Evolutionary conservation across 2,329 filamentous ascomycete genomes (phyloP).

Genomic region (Parastagonospora nodorum): DNA sequence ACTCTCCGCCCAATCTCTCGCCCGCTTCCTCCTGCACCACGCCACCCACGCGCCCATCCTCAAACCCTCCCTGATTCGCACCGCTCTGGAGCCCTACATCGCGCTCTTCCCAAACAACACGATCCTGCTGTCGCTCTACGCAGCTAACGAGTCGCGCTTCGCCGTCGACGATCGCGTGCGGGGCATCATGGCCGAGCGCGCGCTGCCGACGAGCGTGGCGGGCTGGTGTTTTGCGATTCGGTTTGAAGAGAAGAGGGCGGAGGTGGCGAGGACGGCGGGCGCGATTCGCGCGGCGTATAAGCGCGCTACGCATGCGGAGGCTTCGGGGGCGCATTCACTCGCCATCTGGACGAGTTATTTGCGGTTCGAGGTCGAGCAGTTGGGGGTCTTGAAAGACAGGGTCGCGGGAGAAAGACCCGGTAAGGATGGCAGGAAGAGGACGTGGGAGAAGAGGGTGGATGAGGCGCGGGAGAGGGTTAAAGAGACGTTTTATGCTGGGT

Average conservation of each 20-base stretch:
- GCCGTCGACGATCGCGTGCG: slow-evolving; percentile 78
- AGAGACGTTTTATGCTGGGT: slow-evolving; percentile 60
- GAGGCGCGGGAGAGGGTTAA: slow-evolving; percentile 52
- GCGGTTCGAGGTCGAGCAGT: slow-evolving; percentile 34
- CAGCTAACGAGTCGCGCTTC: slow-evolving; percentile 74
- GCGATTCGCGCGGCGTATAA: slow-evolving; percentile 62
- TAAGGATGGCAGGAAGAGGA: slow-evolving; percentile 27
- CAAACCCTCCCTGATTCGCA: slow-evolving; percentile 68
- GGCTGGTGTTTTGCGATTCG: slow-evolving; percentile 61
- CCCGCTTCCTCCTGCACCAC: slow-evolving; percentile 70
- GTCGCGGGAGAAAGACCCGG: slow-evolving; percentile 11
- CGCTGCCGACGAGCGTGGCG: slow-evolving; percentile 49
- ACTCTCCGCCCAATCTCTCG: slow-evolving; percentile 69
- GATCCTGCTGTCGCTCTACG: slow-evolving; percentile 72
- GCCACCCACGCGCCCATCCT: slow-evolving; percentile 66
- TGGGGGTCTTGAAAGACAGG: slow-evolving; percentile 15
- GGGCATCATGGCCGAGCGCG: slow-evolving; percentile 59
- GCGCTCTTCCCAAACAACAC: slow-evolving; percentile 74
- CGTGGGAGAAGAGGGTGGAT: slow-evolving; percentile 16
- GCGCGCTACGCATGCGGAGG: slow-evolving; percentile 49
- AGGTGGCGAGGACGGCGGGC: slow-evolving; percentile 54
- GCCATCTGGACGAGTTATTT: slow-evolving; percentile 41
- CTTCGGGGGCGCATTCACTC: slow-evolving; percentile 34
- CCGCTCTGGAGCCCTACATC: slow-evolving; percentile 66
- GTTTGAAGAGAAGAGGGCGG: slow-evolving; percentile 56